Conservation (phyloP, 2,329 filamentous ascomycete genomes). For the Fusarium sulawesiense region DNA sequence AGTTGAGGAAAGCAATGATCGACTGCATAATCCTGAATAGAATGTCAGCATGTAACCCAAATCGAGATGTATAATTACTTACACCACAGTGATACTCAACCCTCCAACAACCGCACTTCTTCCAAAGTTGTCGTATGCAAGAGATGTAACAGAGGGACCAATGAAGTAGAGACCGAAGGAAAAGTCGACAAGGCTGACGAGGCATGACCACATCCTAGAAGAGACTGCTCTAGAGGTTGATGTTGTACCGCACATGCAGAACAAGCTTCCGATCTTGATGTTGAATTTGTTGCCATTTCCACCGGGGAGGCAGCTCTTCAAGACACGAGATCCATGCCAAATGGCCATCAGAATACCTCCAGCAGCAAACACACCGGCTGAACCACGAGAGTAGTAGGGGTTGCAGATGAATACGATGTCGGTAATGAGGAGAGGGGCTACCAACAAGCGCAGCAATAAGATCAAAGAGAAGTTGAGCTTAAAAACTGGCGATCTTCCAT, state of each 20-base stretch:
- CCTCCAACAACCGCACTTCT: neutral
- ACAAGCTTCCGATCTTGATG: constrained; percentile 39
- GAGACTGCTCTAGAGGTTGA: neutral
- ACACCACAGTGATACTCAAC: constrained; percentile 36
- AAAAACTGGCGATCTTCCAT: constrained; percentile 19
- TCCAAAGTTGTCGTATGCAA: neutral
- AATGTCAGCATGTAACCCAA: neutral
- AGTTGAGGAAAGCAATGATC: constrained; percentile 21
- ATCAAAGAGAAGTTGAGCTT: constrained; percentile 34
- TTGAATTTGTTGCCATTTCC: constrained; percentile 36
- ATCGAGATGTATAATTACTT: constrained; percentile 1
- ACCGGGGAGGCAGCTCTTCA: constrained; percentile 14
- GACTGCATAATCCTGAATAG: constrained; percentile 28
- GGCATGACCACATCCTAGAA: constrained; percentile 10
- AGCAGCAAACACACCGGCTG: constrained; percentile 22
- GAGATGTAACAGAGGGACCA: constrained; percentile 11
- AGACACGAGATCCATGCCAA: constrained; percentile 25
- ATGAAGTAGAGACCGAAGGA: constrained; percentile 34
- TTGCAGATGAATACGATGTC: constrained; percentile 25
- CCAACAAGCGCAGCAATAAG: constrained; percentile 24
- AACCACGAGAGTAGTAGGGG: neutral
- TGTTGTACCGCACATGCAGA: constrained; percentile 32
- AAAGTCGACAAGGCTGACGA: constrained; percentile 36
- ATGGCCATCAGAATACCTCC: constrained; percentile 23
- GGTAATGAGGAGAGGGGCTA: constrained; percentile 32